These are phyloP conservation scores for Fagus sylvatica DNA, from an alignment of 306 rosid species.

Conservation along the genomic window DNA sequence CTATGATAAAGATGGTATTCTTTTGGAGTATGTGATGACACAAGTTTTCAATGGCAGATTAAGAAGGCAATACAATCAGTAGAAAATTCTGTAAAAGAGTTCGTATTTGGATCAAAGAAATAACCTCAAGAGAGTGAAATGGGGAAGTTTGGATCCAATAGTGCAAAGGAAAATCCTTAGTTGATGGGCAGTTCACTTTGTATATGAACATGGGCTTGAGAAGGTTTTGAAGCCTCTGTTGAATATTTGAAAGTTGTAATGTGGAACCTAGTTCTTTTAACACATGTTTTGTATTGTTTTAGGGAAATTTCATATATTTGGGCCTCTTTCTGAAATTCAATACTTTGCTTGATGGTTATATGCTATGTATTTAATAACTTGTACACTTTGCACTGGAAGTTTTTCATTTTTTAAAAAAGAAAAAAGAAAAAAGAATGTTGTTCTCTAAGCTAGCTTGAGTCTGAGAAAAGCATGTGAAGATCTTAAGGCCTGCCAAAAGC, in stretches of 20 bases:
- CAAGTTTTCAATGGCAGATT: slow-evolving; percentile 49
- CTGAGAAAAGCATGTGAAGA: background rate
- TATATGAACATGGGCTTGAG: slow-evolving; percentile 19
- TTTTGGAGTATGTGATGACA: slow-evolving; percentile 25
- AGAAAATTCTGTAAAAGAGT: slow-evolving; percentile 57
- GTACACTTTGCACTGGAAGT: background rate
- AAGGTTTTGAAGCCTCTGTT: background rate
- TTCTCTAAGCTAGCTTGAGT: background rate
- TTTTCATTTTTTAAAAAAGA: background rate
- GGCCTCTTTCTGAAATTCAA: background rate
- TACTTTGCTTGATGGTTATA: background rate
- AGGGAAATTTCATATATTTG: background rate
- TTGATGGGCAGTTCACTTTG: slow-evolving; percentile 25
- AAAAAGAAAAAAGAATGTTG: too few species aligned
- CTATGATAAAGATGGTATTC: background rate
- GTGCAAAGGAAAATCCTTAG: slow-evolving; percentile 50
- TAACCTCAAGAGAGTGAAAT: slow-evolving; percentile 39
- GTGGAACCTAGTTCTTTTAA: background rate
- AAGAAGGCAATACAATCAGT: slow-evolving; percentile 66
- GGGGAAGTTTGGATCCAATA: slow-evolving; percentile 37
- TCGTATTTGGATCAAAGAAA: slow-evolving; percentile 57
- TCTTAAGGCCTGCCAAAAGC: background rate
- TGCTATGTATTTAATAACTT: background rate
- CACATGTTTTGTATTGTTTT: background rate
- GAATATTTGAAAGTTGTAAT: background rate